phyloP scores from a whole-genome alignment of 768 basidiomycete species.

The Leccinum rimulosum region DNA sequence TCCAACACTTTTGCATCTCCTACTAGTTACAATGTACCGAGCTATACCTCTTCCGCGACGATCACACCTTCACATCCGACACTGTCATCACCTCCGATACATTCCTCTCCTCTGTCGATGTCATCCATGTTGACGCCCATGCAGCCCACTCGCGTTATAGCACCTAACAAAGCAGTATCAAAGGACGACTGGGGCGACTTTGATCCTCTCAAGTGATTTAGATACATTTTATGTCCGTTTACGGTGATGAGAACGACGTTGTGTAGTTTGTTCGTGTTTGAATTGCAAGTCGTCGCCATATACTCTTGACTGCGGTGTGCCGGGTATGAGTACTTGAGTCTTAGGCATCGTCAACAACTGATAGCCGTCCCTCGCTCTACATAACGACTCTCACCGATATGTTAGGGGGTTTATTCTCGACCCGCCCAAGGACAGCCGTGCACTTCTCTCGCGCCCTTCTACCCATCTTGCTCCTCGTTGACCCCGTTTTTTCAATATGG shows the following conservation, averaged over 20 bases:
- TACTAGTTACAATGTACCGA: constrained; percentile 15
- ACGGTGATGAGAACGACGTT: background rate
- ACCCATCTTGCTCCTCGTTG: constrained; percentile 13
- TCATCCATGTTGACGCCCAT: constrained; percentile 57
- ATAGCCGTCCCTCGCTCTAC: background rate
- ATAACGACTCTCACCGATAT: constrained; percentile 4
- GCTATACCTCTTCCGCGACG: constrained; percentile 15
- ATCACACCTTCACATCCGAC: constrained; percentile 21
- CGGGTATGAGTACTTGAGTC: constrained; percentile 6
- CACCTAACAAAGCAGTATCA: constrained; percentile 45
- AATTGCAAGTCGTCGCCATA: constrained; percentile 5
- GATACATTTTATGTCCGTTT: background rate
- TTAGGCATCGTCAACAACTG: background rate
- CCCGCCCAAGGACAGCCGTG: background rate
- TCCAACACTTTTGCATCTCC: constrained; percentile 12
- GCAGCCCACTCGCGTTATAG: constrained; percentile 44
- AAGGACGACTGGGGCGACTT: constrained; percentile 81
- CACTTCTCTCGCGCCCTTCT: constrained; percentile 11
- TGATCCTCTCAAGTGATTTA: constrained; percentile 51
- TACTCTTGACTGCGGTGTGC: background rate
- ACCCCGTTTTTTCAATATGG: constrained; percentile 51
- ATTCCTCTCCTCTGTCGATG: constrained; percentile 37
- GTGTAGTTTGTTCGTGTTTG: constrained; percentile 26
- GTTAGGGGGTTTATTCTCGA: constrained; percentile 2
- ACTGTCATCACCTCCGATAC: constrained; percentile 30